phyloP scores from a whole-genome alignment of 2,329 filamentous ascomycete genomes.

The Sclerotinia trifoliorum region DNA sequence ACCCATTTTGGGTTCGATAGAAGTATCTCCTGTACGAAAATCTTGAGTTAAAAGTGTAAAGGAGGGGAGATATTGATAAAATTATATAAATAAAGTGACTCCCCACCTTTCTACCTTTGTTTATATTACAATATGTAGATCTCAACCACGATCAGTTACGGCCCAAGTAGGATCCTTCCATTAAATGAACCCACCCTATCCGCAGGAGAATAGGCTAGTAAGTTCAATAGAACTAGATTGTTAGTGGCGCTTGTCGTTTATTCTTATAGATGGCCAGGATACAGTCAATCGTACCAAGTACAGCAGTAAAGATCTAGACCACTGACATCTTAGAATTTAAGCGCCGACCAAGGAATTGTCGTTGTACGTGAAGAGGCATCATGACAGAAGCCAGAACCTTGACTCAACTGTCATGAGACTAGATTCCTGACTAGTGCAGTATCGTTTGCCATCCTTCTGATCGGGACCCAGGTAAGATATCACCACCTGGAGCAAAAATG shows the following conservation, averaged over 20 bases:
- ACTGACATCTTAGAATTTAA: neutral
- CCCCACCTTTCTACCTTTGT: neutral
- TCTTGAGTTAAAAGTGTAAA: neutral
- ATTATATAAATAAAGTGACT: neutral
- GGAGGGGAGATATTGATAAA: neutral
- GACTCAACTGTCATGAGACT: too few relatives aligned
- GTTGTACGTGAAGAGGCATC: neutral
- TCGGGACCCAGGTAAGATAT: too few relatives aligned
- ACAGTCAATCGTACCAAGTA: neutral
- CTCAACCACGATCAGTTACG: neutral
- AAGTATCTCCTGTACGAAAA: neutral
- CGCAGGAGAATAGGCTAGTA: neutral
- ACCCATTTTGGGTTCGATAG: neutral
- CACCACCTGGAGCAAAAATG: too few relatives aligned
- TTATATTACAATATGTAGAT: neutral
- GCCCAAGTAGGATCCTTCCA: neutral
- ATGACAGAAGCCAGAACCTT: too few relatives aligned
- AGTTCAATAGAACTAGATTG: neutral
- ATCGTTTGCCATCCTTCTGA: too few relatives aligned
- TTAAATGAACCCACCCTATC: neutral
- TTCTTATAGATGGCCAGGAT: neutral
- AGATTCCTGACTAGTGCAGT: too few relatives aligned
- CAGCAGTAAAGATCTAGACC: neutral
- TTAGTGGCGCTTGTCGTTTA: constrained; percentile 1
- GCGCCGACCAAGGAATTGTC: neutral